Evolutionary conservation across 1,284 basidiomycete genomes (phyloP), one percentile per base, ranked within the genome.

Genomic region (Cryptococcus sp.): DNA sequence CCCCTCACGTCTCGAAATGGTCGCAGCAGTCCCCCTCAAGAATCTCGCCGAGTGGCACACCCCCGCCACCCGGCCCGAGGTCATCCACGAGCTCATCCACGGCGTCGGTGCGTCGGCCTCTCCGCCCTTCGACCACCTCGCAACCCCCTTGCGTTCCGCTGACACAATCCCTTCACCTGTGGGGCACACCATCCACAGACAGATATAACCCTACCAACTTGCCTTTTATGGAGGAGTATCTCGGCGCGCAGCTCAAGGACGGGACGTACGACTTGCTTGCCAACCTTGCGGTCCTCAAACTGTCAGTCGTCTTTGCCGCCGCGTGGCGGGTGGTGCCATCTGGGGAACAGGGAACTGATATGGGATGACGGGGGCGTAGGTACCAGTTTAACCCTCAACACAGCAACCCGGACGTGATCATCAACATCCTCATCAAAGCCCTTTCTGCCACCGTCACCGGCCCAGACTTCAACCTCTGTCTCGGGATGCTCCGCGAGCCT

Each of bases 361-460:
- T 15, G 18, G 20, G 15, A n/a, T 51, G 20, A 11, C 45, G 20
- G 12, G 20, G 18, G 40, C 9, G 13, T 50, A 96, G 92, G 55
- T 96, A 96, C 79, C 94, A 98, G 75, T 97, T 97, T 80, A 98
- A 98, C 80, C 86, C 90, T 18, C 85, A 89, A 73, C 84, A 95
- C 45, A 91, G 91, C 79, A 94, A 94, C 79, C 86, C 91, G 8
- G 91, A 94, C 69, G 88, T 94, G 20, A 88, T 93, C 65, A 82
- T 95, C 77, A 91, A 95, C 80, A 91, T 98, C 75, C 88, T 98
- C 70, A 83, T 93, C 76, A 96, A 97, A 82, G 84, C 92, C 20
- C 83, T 98, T 55, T 86, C 88, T 33, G 88, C 91, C 40, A 85
- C 89, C 50, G 90, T 93, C 59, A 72, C 77, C 50, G 76, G 76